These are phyloP conservation scores for Pseudogymnoascus sp. DNA, from an alignment of 2,329 filamentous ascomycete species.

Conservation along the genomic window DNA sequence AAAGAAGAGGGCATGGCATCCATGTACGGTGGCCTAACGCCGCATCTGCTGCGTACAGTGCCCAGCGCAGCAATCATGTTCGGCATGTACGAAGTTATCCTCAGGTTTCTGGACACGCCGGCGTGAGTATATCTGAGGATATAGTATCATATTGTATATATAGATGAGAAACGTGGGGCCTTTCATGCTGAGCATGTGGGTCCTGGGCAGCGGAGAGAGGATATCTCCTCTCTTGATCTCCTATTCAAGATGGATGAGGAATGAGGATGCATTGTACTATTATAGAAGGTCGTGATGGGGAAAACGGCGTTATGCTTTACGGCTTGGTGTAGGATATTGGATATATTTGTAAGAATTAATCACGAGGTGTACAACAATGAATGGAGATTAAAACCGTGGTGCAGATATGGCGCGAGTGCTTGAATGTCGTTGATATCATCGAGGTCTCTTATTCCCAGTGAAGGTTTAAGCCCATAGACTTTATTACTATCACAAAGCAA, in stretches of 20 bases:
- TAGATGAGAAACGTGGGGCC: neutral
- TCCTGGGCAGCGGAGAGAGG: neutral
- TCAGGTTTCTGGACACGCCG: constrained; percentile 28
- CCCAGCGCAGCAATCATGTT: constrained; percentile 96
- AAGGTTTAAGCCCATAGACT: neutral
- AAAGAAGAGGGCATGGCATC: constrained; percentile 80
- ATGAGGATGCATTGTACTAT: constrained; percentile 1
- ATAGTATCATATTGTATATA: constrained; percentile 9
- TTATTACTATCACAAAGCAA: neutral
- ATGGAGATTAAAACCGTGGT: neutral
- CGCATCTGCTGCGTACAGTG: constrained; percentile 83
- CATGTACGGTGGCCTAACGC: constrained; percentile 84
- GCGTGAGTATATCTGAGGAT: constrained; percentile 13
- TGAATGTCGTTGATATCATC: neutral
- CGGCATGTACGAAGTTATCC: constrained; percentile 57
- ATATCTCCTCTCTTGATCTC: constrained; percentile 7
- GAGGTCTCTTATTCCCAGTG: neutral
- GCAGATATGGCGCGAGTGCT: neutral
- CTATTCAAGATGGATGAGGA: constrained; percentile 7
- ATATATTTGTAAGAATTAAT: constrained; percentile 9
- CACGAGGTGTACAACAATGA: neutral
- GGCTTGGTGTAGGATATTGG: constrained; percentile 7
- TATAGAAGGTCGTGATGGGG: constrained; percentile 3
- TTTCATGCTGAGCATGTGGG: constrained; percentile 2
- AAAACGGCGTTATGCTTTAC: constrained; percentile 6